A percentile compares a stretch with the other conserved stretches of the same genome.
phyloP scores from a whole-genome alignment of 306 rosid genomes.

The Prunus mongolica region DNA sequence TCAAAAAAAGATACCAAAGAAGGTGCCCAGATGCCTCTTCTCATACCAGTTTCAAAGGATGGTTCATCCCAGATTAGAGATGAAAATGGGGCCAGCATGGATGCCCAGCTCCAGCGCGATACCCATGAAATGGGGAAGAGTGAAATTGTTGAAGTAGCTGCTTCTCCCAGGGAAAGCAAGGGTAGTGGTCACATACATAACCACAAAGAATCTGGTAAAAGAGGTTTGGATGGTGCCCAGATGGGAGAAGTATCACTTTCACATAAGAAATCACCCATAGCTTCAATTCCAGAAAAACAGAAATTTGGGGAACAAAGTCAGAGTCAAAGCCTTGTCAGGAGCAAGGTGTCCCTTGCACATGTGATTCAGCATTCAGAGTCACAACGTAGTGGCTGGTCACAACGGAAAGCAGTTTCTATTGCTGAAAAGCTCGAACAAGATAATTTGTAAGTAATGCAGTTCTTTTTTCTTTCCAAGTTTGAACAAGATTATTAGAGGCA shows the following conservation, averaged over 20 bases:
- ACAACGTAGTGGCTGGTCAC: conserved; percentile 69
- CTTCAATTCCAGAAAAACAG: conserved; percentile 41
- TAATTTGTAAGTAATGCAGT: conserved; percentile 63
- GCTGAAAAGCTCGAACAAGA: conserved; percentile 99
- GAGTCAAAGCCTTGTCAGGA: conserved; percentile 78
- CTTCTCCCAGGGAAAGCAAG: conserved; percentile 53
- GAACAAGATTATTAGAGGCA: neutral
- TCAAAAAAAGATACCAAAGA: conserved; percentile 44
- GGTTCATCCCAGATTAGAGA: conserved; percentile 51
- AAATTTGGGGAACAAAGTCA: conserved; percentile 53
- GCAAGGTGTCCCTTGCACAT: conserved; percentile 97
- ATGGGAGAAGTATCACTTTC: conserved; percentile 42
- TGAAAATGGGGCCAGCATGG: conserved; percentile 32
- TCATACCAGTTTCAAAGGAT: conserved; percentile 43
- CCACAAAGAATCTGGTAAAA: conserved; percentile 35
- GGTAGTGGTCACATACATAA: conserved; percentile 34
- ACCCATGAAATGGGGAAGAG: conserved; percentile 44
- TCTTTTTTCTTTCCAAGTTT: conserved; percentile 14
- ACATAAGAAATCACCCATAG: conserved; percentile 36
- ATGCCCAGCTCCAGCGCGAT: conserved; percentile 37
- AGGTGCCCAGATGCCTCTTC: conserved; percentile 42
- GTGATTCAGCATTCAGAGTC: conserved; percentile 95
- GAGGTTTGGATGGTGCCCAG: conserved; percentile 35
- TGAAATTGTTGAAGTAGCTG: conserved; percentile 78
- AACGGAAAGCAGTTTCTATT: conserved; percentile 89